Evolutionary conservation across 2,329 filamentous ascomycete genomes (phyloP), one percentile per base, ranked within the genome.

Genomic region (Fusarium luffae): DNA sequence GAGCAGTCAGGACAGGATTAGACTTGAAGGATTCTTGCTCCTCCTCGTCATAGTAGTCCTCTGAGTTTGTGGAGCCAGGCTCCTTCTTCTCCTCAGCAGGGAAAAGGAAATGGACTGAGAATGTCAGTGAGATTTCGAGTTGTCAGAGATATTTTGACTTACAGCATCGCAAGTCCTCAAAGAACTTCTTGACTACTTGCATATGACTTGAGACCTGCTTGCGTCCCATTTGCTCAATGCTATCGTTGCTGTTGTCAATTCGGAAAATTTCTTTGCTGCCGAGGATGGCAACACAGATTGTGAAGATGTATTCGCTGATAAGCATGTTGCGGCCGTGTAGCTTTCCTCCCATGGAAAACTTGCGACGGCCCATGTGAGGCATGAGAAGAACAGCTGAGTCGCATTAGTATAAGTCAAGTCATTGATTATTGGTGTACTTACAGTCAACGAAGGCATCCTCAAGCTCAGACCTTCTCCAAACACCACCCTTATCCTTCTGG

Each of bases 201-300:
- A 92, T 91, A 74, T 92, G 89, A 75, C 89, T 91, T 4, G 89
- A 91, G 7, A 92, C 88, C 73, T 90, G 89, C 77, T 92, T 92
- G 59, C 88, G 82, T 66, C 84, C 81, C 76, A 85, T 84, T 60
- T 84, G 80, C 71, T 81, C 80, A 51, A 81, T 81, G 67, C 80
- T 81, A 56, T 82, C 80, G 59, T 81, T 81, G 75, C 79, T 81
- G 66, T 82, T 82, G 65, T 82, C 80, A 72, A 82, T 81, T 52
- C 80, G 77, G 63, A 82, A 82, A 63, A 82, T 82, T 69, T 82
- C 80, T 61, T 82, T 82, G 77, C 79, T 81, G 12, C 80, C 80
- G 5, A 82, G 75, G 11, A 82, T 34, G 5, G 77, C 78, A 54
- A 82, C 73, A 46, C 80, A 81, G 56, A 82, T 78, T 52, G 77